Evolutionary conservation across 1,139 yeast genomes (phyloP).

Genomic region (Torulaspora globosa): DNA sequence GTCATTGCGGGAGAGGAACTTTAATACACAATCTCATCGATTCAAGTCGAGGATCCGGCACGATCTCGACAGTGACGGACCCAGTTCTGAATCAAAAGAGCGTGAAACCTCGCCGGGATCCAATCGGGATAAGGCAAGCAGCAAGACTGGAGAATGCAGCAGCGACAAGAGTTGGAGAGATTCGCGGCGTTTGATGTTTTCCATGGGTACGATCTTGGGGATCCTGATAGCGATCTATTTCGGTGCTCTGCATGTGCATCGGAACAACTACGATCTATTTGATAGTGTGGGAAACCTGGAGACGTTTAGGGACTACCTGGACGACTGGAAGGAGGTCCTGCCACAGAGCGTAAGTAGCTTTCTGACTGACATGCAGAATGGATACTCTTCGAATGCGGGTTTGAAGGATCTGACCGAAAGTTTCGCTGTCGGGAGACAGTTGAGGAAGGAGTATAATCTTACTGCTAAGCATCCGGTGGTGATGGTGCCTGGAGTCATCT

Average conservation of each 20-base stretch:
- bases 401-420: constrained; percentile 63
- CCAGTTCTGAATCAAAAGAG: neutral
- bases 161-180: constrained; percentile 29
- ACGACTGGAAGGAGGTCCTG: constrained; percentile 63
- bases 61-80: constrained; percentile 2
- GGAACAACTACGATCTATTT: constrained; percentile 34
- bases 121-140: constrained; percentile 1
- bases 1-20: constrained; percentile 4
- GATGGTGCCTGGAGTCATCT: constrained; percentile 92
- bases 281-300: constrained; percentile 55
- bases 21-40: constrained; percentile 3
- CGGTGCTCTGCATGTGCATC: constrained; percentile 40
- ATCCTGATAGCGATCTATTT: constrained; percentile 59
- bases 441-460: constrained; percentile 50
- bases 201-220: constrained; percentile 68
- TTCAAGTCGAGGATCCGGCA: constrained; percentile 9
- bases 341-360: constrained; percentile 64
- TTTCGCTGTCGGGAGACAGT: constrained; percentile 78
- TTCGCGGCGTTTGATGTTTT: constrained; percentile 41
- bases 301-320: constrained; percentile 46
- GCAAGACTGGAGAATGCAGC: constrained; percentile 10
- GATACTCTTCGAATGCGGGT: constrained; percentile 21
- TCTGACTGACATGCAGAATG: constrained; percentile 50
- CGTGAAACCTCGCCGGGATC: constrained; percentile 1
- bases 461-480: constrained; percentile 70